Evolutionary conservation across 371 early-diverging fungal species (phyloP).

Genomic region (Dentiscutata heterogama): DNA sequence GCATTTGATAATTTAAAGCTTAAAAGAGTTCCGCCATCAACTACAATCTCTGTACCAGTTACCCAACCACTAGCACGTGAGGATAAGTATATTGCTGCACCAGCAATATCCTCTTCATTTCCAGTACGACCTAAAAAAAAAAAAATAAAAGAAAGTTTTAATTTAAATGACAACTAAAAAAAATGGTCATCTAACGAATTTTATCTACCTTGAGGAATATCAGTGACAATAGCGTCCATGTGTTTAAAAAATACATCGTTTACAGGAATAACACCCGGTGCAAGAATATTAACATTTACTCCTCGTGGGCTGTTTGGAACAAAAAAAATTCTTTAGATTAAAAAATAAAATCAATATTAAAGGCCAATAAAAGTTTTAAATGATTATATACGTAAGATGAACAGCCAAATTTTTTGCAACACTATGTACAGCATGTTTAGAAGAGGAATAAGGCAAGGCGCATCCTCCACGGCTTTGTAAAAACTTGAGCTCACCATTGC

Average conservation of each 20-base stretch:
- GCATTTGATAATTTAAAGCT: too few relatives aligned
- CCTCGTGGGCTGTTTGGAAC: slow-evolving; percentile 56
- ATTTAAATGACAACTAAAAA: too few relatives aligned
- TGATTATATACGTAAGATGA: slow-evolving; percentile 54
- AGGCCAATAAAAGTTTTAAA: too few relatives aligned
- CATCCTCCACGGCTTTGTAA: slow-evolving; percentile 62
- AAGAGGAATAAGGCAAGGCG: slow-evolving; percentile 81
- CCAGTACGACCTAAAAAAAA: slow-evolving; percentile 64
- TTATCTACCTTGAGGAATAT: not conserved
- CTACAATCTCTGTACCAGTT: slow-evolving; percentile 80
- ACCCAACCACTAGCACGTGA: slow-evolving; percentile 83
- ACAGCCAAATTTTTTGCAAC: slow-evolving; percentile 77
- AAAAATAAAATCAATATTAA: not conserved
- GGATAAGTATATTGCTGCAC: slow-evolving; percentile 81
- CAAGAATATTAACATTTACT: slow-evolving; percentile 90
- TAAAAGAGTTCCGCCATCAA: slow-evolving; percentile 79
- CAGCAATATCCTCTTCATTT: slow-evolving; percentile 87
- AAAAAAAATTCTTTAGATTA: too few relatives aligned
- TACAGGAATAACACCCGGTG: slow-evolving; percentile 92
- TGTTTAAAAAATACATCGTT: slow-evolving; percentile 56
- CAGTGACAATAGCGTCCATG: not conserved
- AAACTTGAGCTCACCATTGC: not conserved
- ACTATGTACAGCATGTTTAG: slow-evolving; percentile 85
- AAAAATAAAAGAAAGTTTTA: too few relatives aligned
- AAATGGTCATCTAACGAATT: not conserved